Base-by-base conservation (phyloP, 441 rosid species). In the Hura crepitans region DNA sequence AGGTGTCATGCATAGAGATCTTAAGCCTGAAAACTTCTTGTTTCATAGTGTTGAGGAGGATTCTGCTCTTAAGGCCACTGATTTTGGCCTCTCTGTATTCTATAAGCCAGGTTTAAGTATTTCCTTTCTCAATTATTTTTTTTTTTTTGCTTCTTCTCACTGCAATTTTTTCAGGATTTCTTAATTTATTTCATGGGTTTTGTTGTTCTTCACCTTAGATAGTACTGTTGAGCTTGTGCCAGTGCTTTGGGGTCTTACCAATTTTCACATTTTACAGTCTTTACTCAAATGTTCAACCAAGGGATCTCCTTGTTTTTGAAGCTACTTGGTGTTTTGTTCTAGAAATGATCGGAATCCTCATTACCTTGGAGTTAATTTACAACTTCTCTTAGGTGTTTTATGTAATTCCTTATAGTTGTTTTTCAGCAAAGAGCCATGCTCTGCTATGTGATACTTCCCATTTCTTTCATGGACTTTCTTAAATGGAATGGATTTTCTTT, bases 11-110 rank as follows among this genome's bases (percentile, higher is more conserved):
- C 97, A 91, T 72, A 83, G 97, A 76, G 97, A 91, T 79, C 89
- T 91, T 64, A 91, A 92, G 75, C 97, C 96, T 70, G 98, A 92
- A 81, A 90, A 92, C 76, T 90, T 92, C 81, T 84, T 92, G 86
- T 87, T 92, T 69, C 59, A 75, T 70, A 83, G 78, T 72, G 73
- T 62, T 63, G 88, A 74, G 63, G 95, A 90, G 65, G 95, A 87
- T 76, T 81, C 96, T 70, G 51, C 84, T 72, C 87, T 92, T 30
- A 88, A 88, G 59, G 90, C 97, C 5, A 88, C 88, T 1, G 97
- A 90, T 76, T 90, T 92, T 83, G 97, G 97, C 13, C 85, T 92
- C 68, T 92, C 96, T 58, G 86, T 85, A 23, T 92, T 92, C 76
- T 83, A 79, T 73, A 84, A 86, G 81, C 94, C 96, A 81, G 97